phyloP scores from a whole-genome alignment of 2,329 filamentous ascomycete species.

The Fusarium gaditjirri region DNA sequence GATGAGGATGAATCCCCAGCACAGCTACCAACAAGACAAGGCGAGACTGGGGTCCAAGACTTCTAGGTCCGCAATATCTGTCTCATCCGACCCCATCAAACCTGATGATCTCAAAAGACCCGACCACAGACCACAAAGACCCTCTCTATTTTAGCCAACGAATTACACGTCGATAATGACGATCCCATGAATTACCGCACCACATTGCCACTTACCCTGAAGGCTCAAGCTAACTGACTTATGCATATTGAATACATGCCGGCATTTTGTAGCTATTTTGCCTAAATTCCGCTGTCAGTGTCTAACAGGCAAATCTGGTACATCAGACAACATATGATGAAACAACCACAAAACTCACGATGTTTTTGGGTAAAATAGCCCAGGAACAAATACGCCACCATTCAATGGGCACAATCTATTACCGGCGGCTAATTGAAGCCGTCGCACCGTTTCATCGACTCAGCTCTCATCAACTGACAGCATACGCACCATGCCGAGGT shows the following conservation, averaged over 20 bases:
- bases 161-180: conserved; percentile 18
- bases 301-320: not conserved
- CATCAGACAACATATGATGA: conserved; percentile 6
- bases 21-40: conserved; percentile 47
- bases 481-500: not conserved
- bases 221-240: conserved; percentile 1
- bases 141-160: conserved; percentile 27
- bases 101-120: not conserved
- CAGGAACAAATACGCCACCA: not conserved
- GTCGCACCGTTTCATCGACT: conserved; percentile 22
- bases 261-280: conserved; percentile 16
- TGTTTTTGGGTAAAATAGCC: not conserved
- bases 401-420: not conserved
- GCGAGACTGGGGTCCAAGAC: conserved; percentile 79
- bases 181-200: conserved; percentile 1
- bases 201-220: conserved; percentile 19
- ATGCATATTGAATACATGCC: not conserved
- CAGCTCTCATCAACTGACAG: conserved; percentile 2
- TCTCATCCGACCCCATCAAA: not conserved
- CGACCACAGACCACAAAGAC: not conserved
- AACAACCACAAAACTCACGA: not conserved
- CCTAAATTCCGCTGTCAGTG: conserved; percentile 13
- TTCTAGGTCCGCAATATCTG: conserved; percentile 59
- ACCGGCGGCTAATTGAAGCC: conserved; percentile 28
- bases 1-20: conserved; percentile 50